A percentile compares a stretch with the other conserved stretches of the same genome.
These are phyloP conservation scores for Aspergillus persii DNA, from an alignment of 2,329 filamentous ascomycete genomes.

Conservation along the genomic window DNA sequence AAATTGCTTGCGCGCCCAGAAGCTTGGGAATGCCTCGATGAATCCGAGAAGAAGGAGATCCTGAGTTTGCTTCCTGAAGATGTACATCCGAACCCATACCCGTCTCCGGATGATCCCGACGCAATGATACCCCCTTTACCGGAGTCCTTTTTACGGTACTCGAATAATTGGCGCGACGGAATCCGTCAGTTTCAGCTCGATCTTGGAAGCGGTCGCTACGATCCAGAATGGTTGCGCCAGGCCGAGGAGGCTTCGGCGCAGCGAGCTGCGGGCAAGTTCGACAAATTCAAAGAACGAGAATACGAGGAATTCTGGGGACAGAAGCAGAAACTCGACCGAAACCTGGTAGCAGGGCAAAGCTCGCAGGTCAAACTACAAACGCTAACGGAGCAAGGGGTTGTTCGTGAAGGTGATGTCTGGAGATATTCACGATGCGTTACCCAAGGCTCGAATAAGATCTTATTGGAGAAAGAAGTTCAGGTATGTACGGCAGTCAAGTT, in stretches of 20 bases:
- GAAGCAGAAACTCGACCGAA: conserved; percentile 43
- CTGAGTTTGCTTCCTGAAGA: conserved; percentile 41
- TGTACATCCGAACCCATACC: conserved; percentile 36
- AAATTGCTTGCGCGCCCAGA: conserved; percentile 40
- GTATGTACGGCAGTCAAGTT: conserved; percentile 26
- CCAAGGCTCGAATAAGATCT: conserved; percentile 22
- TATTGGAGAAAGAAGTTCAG: conserved; percentile 44
- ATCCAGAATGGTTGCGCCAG: conserved; percentile 56
- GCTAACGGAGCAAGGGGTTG: conserved; percentile 34
- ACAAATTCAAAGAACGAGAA: conserved; percentile 55
- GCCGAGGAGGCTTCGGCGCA: conserved; percentile 54
- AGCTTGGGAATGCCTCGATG: conserved; percentile 43
- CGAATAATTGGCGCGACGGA: conserved; percentile 51
- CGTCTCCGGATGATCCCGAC: conserved; percentile 26
- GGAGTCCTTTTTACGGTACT: conserved; percentile 43
- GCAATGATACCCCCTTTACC: conserved; percentile 39
- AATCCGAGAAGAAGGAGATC: conserved; percentile 42
- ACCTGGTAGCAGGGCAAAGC: conserved; percentile 41
- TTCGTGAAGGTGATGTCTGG: conserved; percentile 43
- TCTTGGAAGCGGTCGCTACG: conserved; percentile 54
- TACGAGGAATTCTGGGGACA: conserved; percentile 60
- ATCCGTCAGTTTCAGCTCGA: conserved; percentile 57
- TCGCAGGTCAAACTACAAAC: conserved; percentile 39
- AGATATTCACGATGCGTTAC: conserved; percentile 35
- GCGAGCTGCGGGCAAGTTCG: conserved; percentile 55